Base-by-base conservation (phyloP, 441 rosid species). In the Corymbia citriodora region DNA sequence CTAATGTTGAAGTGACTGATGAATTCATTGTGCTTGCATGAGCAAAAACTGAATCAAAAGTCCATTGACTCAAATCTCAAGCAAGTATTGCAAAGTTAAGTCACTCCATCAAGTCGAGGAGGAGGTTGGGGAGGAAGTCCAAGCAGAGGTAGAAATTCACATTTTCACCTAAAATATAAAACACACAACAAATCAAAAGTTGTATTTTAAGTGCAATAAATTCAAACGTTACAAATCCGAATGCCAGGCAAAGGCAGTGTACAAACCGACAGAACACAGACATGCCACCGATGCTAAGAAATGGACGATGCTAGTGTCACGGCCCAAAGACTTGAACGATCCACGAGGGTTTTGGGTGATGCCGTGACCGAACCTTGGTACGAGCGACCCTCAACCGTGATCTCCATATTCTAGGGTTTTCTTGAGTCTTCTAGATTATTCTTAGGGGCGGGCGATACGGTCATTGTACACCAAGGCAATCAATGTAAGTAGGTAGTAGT, bases 211-310 rank as follows among this genome's bases (percentile, higher is more conserved):
- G 7, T 59, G n/a, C 65, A 25, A 59, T 11, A 25, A 5, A 59
- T 59, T 59, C n/a, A 10, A 25, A 59, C 65, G 23, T 59, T 59
- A 25, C 13, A 25, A 50, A 4, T 59, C 14, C 0, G n/a, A 59
- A 59, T 59, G 65, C 3, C 0, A 0, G 0, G 3, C 52, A 50
- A 50, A 50, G 52, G 12, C 27, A 11, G 9, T 10, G 29, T 59
- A 59, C 7, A 1, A 25, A 29, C 65, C 23, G 10, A 29, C 1
- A 2, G 65, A 25, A 59, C 0, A 25, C 1, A 1, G 7, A 10
- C 65, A 59, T 25, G n/a, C 65, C 65, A 23, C 25, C 1, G 7
- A 0, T 25, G 65, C 3, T 59, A 1, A 59, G n/a, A 13, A 2
- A 59, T 23, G 23, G 5, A 59, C 23, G 63, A 13, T 59, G 63